Percentiles rank a stretch among this genome's conserved stretches.
Evolutionary conservation across 441 rosid genomes (phyloP).

Genomic region (Hypseocharis bilobata): DNA sequence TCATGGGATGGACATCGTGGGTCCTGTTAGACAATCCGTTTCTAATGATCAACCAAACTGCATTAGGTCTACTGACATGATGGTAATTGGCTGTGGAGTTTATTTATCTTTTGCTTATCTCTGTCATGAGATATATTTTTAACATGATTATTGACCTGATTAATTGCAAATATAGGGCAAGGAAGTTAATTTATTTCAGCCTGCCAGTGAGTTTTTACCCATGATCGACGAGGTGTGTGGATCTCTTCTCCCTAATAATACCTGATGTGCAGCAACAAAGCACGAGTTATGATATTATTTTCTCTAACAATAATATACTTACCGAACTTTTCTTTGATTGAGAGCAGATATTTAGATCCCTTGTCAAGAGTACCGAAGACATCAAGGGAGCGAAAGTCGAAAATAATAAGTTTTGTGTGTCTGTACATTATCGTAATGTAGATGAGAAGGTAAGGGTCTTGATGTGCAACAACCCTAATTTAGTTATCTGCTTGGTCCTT

Average conservation of each 20-base stretch:
- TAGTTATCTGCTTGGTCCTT: neutral
- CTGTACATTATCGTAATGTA: constrained; percentile 90
- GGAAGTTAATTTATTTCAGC: constrained; percentile 77
- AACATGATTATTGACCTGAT: constrained; percentile 10
- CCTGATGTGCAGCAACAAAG: neutral
- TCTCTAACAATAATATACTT: constrained; percentile 6
- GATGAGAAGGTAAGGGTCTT: constrained; percentile 50
- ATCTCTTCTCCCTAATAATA: neutral
- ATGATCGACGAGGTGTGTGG: constrained; percentile 60
- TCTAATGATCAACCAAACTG: constrained; percentile 32
- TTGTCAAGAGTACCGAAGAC: constrained; percentile 49
- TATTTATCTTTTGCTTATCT: neutral
- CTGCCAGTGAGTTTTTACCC: constrained; percentile 80
- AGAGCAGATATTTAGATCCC: constrained; percentile 54
- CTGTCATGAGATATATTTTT: neutral
- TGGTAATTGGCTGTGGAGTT: constrained; percentile 31
- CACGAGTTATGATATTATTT: neutral
- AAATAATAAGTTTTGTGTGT: constrained; percentile 79
- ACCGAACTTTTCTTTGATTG: constrained; percentile 7
- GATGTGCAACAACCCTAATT: constrained; percentile 8
- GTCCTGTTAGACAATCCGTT: constrained; percentile 51
- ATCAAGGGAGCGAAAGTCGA: constrained; percentile 74
- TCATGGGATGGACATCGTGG: constrained; percentile 96
- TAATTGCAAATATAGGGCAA: constrained; percentile 39
- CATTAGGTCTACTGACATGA: constrained; percentile 40